phyloP scores from a whole-genome alignment of 768 basidiomycete species.

The Scleroderma citrinum region DNA sequence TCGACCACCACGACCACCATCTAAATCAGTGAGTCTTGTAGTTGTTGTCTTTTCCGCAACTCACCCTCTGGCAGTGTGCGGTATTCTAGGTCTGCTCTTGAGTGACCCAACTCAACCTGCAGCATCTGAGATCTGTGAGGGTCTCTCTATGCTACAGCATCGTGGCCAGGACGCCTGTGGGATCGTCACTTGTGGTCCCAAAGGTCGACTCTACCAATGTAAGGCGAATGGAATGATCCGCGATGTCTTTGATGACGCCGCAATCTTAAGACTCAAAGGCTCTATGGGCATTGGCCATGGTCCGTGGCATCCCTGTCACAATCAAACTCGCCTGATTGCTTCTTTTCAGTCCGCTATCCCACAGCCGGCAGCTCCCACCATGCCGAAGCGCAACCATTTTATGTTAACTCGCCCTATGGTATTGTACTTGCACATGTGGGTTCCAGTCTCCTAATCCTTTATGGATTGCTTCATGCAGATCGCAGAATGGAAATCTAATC shows the following conservation, averaged over 20 bases:
- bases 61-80: constrained; percentile 60
- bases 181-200: constrained; percentile 91
- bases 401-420: constrained; percentile 99
- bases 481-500: constrained; percentile 95
- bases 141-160: constrained; percentile 92
- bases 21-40: constrained; percentile 23
- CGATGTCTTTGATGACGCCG: constrained; percentile 85
- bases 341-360: constrained; percentile 79
- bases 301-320: constrained; percentile 30
- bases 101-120: constrained; percentile 71
- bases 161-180: constrained; percentile 98
- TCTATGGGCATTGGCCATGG: constrained; percentile 99
- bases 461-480: neutral
- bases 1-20: neutral
- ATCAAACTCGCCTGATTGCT: constrained; percentile 6
- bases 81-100: constrained; percentile 83
- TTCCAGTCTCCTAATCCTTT: constrained; percentile 9
- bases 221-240: constrained; percentile 99
- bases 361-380: constrained; percentile 97
- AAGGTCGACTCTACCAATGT: constrained; percentile 95
- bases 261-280: constrained; percentile 73
- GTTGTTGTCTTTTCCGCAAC: constrained; percentile 2
- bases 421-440: constrained; percentile 95
- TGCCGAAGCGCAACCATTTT: constrained; percentile 98
- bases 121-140: constrained; percentile 88